Base-by-base conservation (phyloP, 1,139 yeast genomes). In the Suhomyces terraborum region DNA sequence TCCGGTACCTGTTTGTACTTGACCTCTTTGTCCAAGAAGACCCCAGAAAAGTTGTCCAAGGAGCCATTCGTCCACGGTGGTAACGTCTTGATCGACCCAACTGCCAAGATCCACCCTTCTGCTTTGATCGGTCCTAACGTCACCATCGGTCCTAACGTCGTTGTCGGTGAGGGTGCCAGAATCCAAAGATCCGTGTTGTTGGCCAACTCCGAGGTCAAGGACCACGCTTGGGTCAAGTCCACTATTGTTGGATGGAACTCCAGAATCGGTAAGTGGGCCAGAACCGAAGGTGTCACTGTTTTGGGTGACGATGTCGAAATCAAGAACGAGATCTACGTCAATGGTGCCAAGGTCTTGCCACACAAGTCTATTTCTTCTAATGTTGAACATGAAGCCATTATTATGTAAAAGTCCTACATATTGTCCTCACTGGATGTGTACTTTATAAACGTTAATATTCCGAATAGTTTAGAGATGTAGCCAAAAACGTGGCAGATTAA, bases 211-310 rank as follows among this genome's bases (percentile, higher is more conserved):
- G 80, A 79, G 62, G 88, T 94, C 64, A 88, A 88, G 73, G 97
- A 91, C 67, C 98, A 94, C 72, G 96, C 98, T 57, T 88, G 94
- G 85, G 95, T 94, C 60, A 91, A 93, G 74, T 86, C 94, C 61
- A 87, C 98, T 60, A 93, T 94, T 69, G 95, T 94, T 54, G 99
- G 99, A 58, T 94, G 99, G 99, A 86, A 89, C 79, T 91, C 97
- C 49, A 87, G 91, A 61, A 91, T 94, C 59, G 99, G 99, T 67
- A 84, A 83, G 70, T 93, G 99, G 99, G 96, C 98, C 52, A 89
- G 99, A 79, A 83, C 95, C 54, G 98, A 93, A 73, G 96, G 96
- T 74, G 88, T 84, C 58, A 88, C 98, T 50, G 98, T 94, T 47
- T 82, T 94, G 62, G 99, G 98, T 74, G 99, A 94, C 69, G 99